Evolutionary conservation across 805 yeast genomes (phyloP).

Genomic region (Limtongozyma cylindracea): DNA sequence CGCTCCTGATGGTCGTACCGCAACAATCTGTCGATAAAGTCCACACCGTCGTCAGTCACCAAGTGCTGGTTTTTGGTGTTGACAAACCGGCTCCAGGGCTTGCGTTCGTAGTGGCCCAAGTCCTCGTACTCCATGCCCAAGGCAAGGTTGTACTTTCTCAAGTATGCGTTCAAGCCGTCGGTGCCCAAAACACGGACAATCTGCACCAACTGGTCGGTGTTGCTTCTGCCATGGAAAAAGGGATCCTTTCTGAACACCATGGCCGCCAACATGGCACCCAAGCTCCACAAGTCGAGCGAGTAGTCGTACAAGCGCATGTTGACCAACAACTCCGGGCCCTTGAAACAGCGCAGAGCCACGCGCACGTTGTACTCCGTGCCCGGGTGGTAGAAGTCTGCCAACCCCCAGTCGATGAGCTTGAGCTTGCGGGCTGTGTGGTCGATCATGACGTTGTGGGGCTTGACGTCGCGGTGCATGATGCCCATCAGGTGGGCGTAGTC

Average conservation of each 20-base stretch:
- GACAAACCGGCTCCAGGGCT: slow-evolving; percentile 40
- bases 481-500: slow-evolving; percentile 88
- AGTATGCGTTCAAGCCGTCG: slow-evolving; percentile 39
- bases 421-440: slow-evolving; percentile 40
- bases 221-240: slow-evolving; percentile 76
- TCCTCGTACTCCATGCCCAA: slow-evolving; percentile 64
- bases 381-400: slow-evolving; percentile 81
- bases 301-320: slow-evolving; percentile 71
- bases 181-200: slow-evolving; percentile 78
- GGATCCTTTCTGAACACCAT: slow-evolving; percentile 80
- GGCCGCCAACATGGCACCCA: slow-evolving; percentile 79
- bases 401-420: slow-evolving; percentile 82
- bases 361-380: slow-evolving; percentile 79
- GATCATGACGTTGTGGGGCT: slow-evolving; percentile 86
- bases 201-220: slow-evolving; percentile 78
- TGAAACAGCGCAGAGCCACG: slow-evolving; percentile 78
- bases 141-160: slow-evolving; percentile 40
- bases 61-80: slow-evolving; percentile 24
- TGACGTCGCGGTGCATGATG: slow-evolving; percentile 84
- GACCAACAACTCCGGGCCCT: slow-evolving; percentile 77
- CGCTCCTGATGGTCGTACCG: slow-evolving; percentile 75
- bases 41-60: slow-evolving; percentile 30
- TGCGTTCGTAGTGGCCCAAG: slow-evolving; percentile 37
- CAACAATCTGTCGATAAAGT: slow-evolving; percentile 46
- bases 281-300: slow-evolving; percentile 75